Conservation (phyloP, 768 basidiomycete genomes). For the Kwoniella pini region DNA sequence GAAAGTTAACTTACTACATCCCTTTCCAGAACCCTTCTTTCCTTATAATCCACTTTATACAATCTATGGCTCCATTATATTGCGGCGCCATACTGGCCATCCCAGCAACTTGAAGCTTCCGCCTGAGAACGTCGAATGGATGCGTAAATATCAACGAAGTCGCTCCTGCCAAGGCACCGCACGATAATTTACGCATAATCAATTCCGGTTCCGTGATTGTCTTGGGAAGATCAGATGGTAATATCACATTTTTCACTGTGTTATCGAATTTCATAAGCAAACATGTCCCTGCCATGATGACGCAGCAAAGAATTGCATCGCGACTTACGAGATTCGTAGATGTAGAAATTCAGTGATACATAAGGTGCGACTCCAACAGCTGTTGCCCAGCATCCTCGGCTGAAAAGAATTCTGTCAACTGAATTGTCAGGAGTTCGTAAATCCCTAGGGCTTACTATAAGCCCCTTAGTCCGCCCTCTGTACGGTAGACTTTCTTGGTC, state of each 20-base stretch:
- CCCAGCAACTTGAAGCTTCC: constrained; percentile 76
- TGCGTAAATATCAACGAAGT: constrained; percentile 94
- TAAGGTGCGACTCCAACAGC: constrained; percentile 77
- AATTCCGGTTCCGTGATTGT: constrained; percentile 27
- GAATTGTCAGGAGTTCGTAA: background rate
- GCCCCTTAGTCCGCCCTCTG: constrained; percentile 86
- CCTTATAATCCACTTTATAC: constrained; percentile 66
- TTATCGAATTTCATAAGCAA: background rate
- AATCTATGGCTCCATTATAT: constrained; percentile 80
- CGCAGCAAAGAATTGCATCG: constrained; percentile 2
- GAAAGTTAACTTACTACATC: constrained; percentile 49
- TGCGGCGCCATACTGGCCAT: constrained; percentile 59
- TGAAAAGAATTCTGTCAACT: background rate
- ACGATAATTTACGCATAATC: constrained; percentile 63
- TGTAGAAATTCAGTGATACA: constrained; percentile 81
- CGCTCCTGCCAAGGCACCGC: constrained; percentile 83
- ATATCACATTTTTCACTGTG: constrained; percentile 35
- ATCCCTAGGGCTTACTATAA: constrained; percentile 64
- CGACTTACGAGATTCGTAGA: constrained; percentile 80
- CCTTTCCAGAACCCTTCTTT: constrained; percentile 65
- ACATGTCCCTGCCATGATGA: constrained; percentile 64
- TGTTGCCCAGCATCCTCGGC: constrained; percentile 46
- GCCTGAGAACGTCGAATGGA: constrained; percentile 88
- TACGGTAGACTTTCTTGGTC: constrained; percentile 83
- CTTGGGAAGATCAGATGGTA: constrained; percentile 23